A percentile compares a stretch with the other conserved stretches of the same genome.
Conservation (phyloP, 78 protist genomes). For the Polysphondylium violaceum region DNA sequence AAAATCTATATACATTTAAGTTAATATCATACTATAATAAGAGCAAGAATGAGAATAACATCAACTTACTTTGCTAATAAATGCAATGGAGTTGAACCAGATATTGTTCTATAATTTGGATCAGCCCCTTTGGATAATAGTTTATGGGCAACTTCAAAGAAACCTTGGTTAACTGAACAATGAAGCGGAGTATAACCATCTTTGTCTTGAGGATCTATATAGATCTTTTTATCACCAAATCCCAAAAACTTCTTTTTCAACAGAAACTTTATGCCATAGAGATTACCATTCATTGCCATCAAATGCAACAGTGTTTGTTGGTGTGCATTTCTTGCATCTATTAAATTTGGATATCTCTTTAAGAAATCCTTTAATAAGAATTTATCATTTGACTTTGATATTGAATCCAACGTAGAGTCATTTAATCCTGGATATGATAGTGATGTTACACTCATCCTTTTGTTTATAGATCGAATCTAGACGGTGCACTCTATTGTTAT, state of each 20-base stretch:
- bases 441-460: too few species aligned
- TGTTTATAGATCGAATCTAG: too few species aligned
- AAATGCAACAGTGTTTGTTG: slow-evolving; percentile 58
- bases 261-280: slow-evolving; percentile 12
- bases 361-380: slow-evolving; percentile 14
- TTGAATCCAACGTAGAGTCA: neutral
- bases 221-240: slow-evolving; percentile 26
- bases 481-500: too few species aligned
- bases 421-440: too few species aligned
- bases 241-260: slow-evolving; percentile 51
- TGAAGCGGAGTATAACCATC: slow-evolving; percentile 60
- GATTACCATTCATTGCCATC: slow-evolving; percentile 41
- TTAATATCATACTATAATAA: neutral
- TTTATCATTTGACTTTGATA: slow-evolving; percentile 26
- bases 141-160: slow-evolving; percentile 41
- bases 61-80: slow-evolving; percentile 6
- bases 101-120: slow-evolving; percentile 43
- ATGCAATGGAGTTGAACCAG: slow-evolving; percentile 55
- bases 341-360: slow-evolving; percentile 10
- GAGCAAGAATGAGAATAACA: neutral
- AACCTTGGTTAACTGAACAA: slow-evolving; percentile 48
- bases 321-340: neutral
- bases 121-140: slow-evolving; percentile 29
- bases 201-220: slow-evolving; percentile 29
- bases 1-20: neutral